These are phyloP conservation scores for Lathyrus aphaca DNA, from an alignment of 306 rosid genomes.

Conservation along the genomic window DNA sequence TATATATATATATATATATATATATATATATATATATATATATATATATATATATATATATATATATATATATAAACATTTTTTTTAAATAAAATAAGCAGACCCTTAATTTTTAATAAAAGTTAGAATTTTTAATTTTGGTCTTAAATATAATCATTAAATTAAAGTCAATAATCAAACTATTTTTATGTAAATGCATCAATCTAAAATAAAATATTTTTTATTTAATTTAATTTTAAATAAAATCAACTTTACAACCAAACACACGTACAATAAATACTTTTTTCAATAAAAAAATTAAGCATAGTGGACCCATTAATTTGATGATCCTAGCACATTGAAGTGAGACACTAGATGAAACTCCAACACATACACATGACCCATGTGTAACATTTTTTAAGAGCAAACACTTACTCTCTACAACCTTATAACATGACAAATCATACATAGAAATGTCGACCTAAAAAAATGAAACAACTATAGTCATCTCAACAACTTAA, in stretches of 20 bases:
- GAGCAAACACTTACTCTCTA: slow-evolving; percentile 16
- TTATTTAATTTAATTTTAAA: too few species aligned
- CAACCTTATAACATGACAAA: slow-evolving; percentile 25
- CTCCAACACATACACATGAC: slow-evolving; percentile 1
- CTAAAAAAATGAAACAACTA: neutral
- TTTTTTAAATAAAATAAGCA: too few species aligned
- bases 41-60: too few species aligned
- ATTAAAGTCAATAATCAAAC: too few species aligned
- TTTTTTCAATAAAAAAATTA: too few species aligned
- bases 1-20: too few species aligned
- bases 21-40: too few species aligned
- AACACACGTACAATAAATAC: neutral
- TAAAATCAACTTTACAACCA: too few species aligned
- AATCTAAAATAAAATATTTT: neutral
- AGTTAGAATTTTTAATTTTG: neutral
- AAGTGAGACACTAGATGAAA: slow-evolving; percentile 10
- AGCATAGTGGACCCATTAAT: too few species aligned
- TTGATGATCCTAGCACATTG: slow-evolving; percentile 14
- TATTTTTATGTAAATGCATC: neutral
- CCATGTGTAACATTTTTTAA: slow-evolving; percentile 29
- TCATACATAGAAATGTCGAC: slow-evolving; percentile 8
- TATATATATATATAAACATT: too few species aligned
- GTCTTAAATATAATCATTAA: too few species aligned
- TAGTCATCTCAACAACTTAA: neutral
- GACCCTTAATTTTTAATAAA: too few species aligned